A percentile compares a stretch with the other conserved stretches of the same genome.
Conservation (phyloP, 2,329 filamentous ascomycete species). For the Venturiaceae sp. region DNA sequence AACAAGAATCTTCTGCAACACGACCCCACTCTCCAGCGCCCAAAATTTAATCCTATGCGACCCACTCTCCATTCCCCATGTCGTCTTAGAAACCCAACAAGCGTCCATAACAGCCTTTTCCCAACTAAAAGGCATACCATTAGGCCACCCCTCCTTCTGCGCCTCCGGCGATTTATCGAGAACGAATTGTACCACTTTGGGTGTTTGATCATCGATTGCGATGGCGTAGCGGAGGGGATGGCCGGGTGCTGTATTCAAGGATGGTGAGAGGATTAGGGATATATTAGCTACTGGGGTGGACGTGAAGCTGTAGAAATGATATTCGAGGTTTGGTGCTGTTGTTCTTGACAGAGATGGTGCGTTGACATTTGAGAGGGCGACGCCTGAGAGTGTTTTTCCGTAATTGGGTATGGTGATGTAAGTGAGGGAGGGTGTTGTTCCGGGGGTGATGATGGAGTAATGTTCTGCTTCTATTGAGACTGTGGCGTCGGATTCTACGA, state of each 20-base stretch:
- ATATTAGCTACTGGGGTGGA: slow-evolving; percentile 11
- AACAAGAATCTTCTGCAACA: slow-evolving; percentile 48
- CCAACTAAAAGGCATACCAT: slow-evolving; percentile 11
- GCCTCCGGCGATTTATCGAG: neutral
- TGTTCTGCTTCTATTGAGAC: slow-evolving; percentile 28
- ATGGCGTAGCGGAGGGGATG: slow-evolving; percentile 2
- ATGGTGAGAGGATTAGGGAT: slow-evolving; percentile 1
- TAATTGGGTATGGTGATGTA: slow-evolving; percentile 46
- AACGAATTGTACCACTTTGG: neutral
- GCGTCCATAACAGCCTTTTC: slow-evolving; percentile 9
- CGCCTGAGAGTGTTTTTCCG: slow-evolving; percentile 48
- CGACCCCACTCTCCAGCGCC: slow-evolving; percentile 41
- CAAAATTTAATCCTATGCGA: slow-evolving; percentile 42
- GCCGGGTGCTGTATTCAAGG: neutral
- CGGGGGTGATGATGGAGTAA: slow-evolving; percentile 14
- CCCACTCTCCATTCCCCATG: slow-evolving; percentile 32
- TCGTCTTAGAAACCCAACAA: slow-evolving; percentile 21
- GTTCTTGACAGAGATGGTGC: slow-evolving; percentile 36
- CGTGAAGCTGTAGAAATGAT: slow-evolving; percentile 52
- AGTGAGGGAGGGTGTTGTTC: slow-evolving; percentile 14
- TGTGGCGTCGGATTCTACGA: slow-evolving; percentile 48
- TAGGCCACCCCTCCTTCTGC: neutral
- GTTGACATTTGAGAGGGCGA: slow-evolving; percentile 36
- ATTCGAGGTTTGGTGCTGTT: slow-evolving; percentile 47
- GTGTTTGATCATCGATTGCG: neutral